Percentiles rank a stretch among this genome's conserved stretches.
These are phyloP conservation scores for Centaurea solstitialis DNA, from an alignment of 129 eudicot genomes.

Conservation along the genomic window DNA sequence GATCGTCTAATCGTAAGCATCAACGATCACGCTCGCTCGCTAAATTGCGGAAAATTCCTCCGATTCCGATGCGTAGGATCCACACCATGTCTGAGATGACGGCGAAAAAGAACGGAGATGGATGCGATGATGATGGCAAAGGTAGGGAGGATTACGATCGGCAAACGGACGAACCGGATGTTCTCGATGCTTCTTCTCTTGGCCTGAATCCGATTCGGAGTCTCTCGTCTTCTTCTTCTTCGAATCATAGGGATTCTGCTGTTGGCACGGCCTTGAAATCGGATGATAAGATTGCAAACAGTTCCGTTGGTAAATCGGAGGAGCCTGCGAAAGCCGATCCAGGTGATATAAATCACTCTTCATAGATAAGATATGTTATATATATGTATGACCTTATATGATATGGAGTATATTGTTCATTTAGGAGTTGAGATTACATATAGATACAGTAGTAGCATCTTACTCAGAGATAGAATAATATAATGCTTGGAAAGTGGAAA, in stretches of 20 bases:
- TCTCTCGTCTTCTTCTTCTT: conserved; percentile 41
- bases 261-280: conserved; percentile 23
- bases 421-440: conserved; percentile 9
- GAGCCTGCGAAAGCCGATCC: conserved; percentile 22
- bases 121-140: conserved; percentile 8
- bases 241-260: conserved; percentile 28
- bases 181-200: conserved; percentile 43
- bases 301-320: neutral
- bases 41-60: conserved; percentile 62
- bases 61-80: conserved; percentile 42
- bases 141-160: neutral
- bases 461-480: neutral
- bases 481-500: neutral
- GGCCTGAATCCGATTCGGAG: conserved; percentile 65
- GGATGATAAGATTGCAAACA: conserved; percentile 8
- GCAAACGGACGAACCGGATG: conserved; percentile 32
- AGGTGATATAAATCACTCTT: conserved; percentile 20
- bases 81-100: conserved; percentile 24
- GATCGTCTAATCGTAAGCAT: conserved; percentile 5
- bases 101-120: conserved; percentile 7
- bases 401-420: neutral
- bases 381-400: neutral
- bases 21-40: conserved; percentile 33
- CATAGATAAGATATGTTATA: neutral
- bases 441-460: neutral